Percentiles rank a stretch among this genome's conserved stretches.
These are phyloP conservation scores for Acacia confusa DNA, from an alignment of 306 rosid genomes.

Conservation along the genomic window DNA sequence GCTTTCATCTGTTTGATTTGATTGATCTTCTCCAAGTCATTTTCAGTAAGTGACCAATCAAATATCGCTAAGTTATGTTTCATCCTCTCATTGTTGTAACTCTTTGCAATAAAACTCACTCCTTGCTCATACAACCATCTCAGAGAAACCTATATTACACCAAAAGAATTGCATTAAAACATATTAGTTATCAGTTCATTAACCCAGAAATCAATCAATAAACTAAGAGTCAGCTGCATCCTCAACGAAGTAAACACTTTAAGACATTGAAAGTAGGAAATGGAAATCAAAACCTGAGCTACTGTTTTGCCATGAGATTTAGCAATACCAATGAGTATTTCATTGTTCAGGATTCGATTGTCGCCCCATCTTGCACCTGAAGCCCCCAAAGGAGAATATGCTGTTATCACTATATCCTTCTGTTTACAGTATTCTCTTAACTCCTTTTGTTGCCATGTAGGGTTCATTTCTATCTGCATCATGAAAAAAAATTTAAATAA, in stretches of 20 bases:
- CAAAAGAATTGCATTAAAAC: too few species aligned
- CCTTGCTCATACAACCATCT: constrained; percentile 56
- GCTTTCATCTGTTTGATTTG: too few species aligned
- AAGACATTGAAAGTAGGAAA: too few species aligned
- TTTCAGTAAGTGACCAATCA: constrained; percentile 48
- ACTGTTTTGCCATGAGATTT: not conserved
- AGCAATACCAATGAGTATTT: not conserved
- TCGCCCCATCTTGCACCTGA: not conserved
- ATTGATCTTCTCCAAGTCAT: constrained; percentile 43
- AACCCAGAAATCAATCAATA: too few species aligned
- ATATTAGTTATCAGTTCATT: too few species aligned
- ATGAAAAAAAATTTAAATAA: too few species aligned
- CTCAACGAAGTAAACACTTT: too few species aligned
- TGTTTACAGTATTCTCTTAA: not conserved
- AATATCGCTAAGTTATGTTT: constrained; percentile 51
- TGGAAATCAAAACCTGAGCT: too few species aligned
- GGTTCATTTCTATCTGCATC: not conserved
- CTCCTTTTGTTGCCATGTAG: not conserved
- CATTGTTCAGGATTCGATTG: not conserved
- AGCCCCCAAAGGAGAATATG: not conserved
- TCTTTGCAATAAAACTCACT: constrained; percentile 43
- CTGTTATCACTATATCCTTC: not conserved
- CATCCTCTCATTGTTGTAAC: constrained; percentile 54
- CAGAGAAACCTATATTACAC: constrained; percentile 36
- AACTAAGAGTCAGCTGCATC: too few species aligned